Conservation (phyloP, 495 filamentous ascomycete genomes). For the Talaromyces liani region DNA sequence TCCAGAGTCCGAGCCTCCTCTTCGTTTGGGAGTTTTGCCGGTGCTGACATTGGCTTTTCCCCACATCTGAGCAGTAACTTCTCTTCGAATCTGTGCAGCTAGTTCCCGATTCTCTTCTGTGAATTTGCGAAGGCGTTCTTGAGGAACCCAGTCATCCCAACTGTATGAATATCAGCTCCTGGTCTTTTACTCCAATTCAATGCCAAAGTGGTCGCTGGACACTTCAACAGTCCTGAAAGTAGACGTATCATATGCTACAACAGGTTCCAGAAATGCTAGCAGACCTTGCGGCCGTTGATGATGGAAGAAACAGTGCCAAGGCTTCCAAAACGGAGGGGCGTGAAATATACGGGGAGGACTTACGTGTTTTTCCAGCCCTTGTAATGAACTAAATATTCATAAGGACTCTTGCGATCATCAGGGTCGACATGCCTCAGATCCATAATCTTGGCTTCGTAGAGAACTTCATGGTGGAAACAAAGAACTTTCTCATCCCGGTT, state of each 20-base stretch:
- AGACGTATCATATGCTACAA: background rate
- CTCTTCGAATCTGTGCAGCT: slow-evolving; percentile 44
- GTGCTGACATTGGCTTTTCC: slow-evolving; percentile 23
- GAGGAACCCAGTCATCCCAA: slow-evolving; percentile 98
- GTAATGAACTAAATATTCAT: slow-evolving; percentile 90
- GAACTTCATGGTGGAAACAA: slow-evolving; percentile 92
- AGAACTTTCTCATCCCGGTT: slow-evolving; percentile 87
- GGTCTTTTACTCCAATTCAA: background rate
- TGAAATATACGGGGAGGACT: slow-evolving; percentile 25
- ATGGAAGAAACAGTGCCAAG: background rate
- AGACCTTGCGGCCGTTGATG: background rate
- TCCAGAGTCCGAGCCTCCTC: slow-evolving; percentile 66
- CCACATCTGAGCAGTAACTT: slow-evolving; percentile 25
- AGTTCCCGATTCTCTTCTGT: slow-evolving; percentile 90
- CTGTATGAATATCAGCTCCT: slow-evolving; percentile 27
- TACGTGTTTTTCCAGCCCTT: slow-evolving; percentile 98
- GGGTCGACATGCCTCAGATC: slow-evolving; percentile 58
- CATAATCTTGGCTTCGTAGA: slow-evolving; percentile 94
- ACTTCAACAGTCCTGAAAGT: background rate
- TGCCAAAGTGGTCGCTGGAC: background rate
- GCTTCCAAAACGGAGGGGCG: background rate
- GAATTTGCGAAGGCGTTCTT: slow-evolving; percentile 89
- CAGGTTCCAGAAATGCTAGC: background rate
- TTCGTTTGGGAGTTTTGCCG: slow-evolving; percentile 45
- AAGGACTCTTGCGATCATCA: slow-evolving; percentile 65